Evolutionary conservation across 148 eudicot species (phyloP), one percentile per base, ranked within the genome.

Genomic region (Beta vulgaris): DNA sequence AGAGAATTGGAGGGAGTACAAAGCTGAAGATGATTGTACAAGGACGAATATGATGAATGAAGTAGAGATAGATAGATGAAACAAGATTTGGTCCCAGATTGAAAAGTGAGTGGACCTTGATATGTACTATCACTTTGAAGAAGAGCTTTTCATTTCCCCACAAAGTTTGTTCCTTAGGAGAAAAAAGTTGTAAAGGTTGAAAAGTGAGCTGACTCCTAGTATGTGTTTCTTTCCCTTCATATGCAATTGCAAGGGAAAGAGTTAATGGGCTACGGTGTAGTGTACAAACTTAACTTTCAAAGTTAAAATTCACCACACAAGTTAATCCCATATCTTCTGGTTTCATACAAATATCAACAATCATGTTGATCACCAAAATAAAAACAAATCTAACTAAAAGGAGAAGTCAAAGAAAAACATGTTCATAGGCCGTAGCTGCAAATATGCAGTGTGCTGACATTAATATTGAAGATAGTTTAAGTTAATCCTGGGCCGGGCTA

Each of bases 261-360:
- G 42, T 63, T 67, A 42, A 26, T 67, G 35, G 53, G 35, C 1
- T 11, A n/a, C 16, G 19, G 57, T n/a, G n/a, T n/a, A 26, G 29
- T 0, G 61, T 61, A 61, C n/a, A 16, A 21, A 67, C 35, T 67
- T 42, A 35, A 49, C 32, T 40, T 39, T 40, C 32, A 67, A n/a
- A 25, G 25, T 42, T 15, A 64, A 37, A 64, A 19, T 26, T 67
- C 71, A 43, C 68, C 68, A 64, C 71, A 67, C 51, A 42, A 67
- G 21, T 42, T 15, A 42, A 26, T 11, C 21, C 4, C 35, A 67
- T 13, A 25, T 4, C n/a, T 34, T 32, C 43, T 63, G 25, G 7
- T 63, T 59, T 61, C 26, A 7, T 29, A 15, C 36, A 28, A 32
- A 23, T 46, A 16, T 51, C 57, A 51, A 21, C 57, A 51, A 51